Percentiles rank a stretch among this genome's conserved stretches.
Evolutionary conservation across 129 eudicot species (phyloP).

Genomic region (Erigeron canadensis): DNA sequence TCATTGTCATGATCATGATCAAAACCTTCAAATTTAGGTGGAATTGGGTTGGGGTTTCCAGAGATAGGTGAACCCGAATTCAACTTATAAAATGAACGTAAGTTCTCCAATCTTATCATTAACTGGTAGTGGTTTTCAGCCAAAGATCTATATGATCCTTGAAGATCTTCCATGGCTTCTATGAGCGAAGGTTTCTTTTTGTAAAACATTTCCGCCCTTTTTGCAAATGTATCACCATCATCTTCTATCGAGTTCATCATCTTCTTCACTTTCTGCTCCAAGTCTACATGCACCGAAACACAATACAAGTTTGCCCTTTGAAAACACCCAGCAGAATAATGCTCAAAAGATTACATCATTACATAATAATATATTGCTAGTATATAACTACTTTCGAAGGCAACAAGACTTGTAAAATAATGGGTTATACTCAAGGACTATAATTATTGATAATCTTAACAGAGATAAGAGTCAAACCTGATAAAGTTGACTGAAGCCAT

Average conservation of each 20-base stretch:
- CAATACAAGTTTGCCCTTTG: too few species aligned
- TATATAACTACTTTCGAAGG: background rate
- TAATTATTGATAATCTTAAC: background rate
- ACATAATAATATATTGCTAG: too few species aligned
- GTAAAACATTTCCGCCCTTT: slow-evolving; percentile 63
- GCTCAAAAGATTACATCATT: background rate
- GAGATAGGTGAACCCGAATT: background rate
- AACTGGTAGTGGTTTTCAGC: slow-evolving; percentile 53
- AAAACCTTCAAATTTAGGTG: slow-evolving; percentile 4
- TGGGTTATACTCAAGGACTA: background rate
- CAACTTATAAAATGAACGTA: background rate
- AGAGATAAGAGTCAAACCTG: slow-evolving; percentile 32
- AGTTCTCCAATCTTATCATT: background rate
- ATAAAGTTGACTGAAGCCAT: slow-evolving; percentile 39
- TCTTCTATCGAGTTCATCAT: slow-evolving; percentile 45
- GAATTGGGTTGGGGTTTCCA: background rate
- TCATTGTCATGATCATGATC: background rate
- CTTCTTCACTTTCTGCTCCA: slow-evolving; percentile 39
- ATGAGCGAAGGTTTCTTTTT: slow-evolving; percentile 49
- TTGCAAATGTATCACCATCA: slow-evolving; percentile 54
- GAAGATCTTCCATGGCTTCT: slow-evolving; percentile 37
- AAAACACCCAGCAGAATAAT: background rate
- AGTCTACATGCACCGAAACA: slow-evolving; percentile 29
- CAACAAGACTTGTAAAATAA: background rate
- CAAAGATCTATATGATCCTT: slow-evolving; percentile 42